Base-by-base conservation (phyloP, 495 filamentous ascomycete species). In the Hypoxylon perforatum region DNA sequence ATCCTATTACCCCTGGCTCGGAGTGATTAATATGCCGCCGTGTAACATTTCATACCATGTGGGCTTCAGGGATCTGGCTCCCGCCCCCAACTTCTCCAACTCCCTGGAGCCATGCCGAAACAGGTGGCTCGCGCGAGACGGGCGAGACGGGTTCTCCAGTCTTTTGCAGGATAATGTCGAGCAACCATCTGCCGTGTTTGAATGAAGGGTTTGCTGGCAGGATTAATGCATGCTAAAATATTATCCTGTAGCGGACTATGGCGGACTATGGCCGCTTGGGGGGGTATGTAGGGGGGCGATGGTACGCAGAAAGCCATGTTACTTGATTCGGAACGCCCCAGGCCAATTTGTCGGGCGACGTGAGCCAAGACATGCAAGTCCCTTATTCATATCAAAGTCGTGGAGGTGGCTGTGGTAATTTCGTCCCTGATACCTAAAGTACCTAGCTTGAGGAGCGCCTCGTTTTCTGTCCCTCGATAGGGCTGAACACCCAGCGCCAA, bases 21-120 rank as follows among this genome's bases (percentile, higher is more conserved):
- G 72, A 67, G 63, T 22, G 72, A 75, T 70, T 66, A 66, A 73
- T 61, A 65, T 69, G 64, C 72, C 72, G 67, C 53, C 57, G 62
- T 53, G 41, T 55, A 65, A 59, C 58, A 59, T 58, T 50, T 28
- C 33, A 38, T 46, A 55, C 59, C 57, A 62, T 69, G 61, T 60
- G 70, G 58, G 23, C 39, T 19, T 39, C 61, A 73, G 62, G 65
- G 48, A 65, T 57, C 28, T 17, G 42, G 35, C 33, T 53, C 48
- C 19, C 48, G 60, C 60, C 64, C 60, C 66, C 53, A 47, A 38
- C 41, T 66, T 59, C 56, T 70, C 70, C 69, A 67, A 55, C 67
- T 60, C 54, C 50, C 36, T 61, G 36, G 30, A 56, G 56, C 30
- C 53, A 58, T 49, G 57, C 36, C 67, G 62, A 70, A 70, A 70